phyloP scores from a whole-genome alignment of 345 rosid species.

The Mercurialis annua region DNA sequence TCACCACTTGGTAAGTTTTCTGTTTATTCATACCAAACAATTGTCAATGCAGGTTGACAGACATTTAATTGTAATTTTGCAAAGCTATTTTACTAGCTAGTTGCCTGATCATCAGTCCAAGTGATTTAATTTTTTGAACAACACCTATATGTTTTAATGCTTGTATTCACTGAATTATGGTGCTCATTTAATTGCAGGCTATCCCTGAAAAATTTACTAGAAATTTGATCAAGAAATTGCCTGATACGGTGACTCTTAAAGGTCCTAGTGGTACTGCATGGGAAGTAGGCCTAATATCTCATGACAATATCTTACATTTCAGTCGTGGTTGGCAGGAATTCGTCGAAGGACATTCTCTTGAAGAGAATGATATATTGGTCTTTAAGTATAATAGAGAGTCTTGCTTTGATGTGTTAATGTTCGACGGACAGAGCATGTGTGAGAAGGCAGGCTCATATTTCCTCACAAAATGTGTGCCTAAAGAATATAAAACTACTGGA shows the following conservation, averaged over 20 bases:
- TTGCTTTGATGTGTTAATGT: conserved; percentile 59
- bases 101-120: no score
- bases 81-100: no score
- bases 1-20: conserved; percentile 42
- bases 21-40: background rate
- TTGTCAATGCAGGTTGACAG: no score
- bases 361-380: conserved; percentile 61
- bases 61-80: no score
- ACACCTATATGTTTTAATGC: no score
- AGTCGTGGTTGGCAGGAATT: conserved; percentile 62
- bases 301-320: conserved; percentile 39
- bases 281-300: conserved; percentile 45
- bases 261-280: conserved; percentile 61
- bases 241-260: conserved; percentile 50
- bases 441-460: conserved; percentile 69
- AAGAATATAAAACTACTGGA: conserved; percentile 23
- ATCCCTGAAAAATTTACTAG: conserved; percentile 55
- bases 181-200: conserved; percentile 41
- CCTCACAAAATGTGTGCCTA: conserved; percentile 42
- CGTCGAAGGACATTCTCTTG: conserved; percentile 47
- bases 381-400: conserved; percentile 67
- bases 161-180: no score
- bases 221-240: conserved; percentile 50
- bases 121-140: no score
- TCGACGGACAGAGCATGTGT: conserved; percentile 54